Conservation (phyloP, 805 yeast genomes). For the Candida nitratophila region DNA sequence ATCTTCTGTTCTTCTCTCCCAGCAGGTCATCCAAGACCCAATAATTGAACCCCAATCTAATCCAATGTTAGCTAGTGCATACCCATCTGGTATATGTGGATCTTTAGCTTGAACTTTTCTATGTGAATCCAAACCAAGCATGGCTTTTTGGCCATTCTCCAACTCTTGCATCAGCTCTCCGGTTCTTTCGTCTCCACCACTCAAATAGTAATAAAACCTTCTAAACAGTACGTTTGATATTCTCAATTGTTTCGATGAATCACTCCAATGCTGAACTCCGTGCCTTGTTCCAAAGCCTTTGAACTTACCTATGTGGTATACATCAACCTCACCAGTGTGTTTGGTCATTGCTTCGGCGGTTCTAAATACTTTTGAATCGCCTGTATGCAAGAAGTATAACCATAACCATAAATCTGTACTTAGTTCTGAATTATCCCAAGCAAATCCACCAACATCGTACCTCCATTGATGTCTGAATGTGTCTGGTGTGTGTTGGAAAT, state of each 20-base stretch:
- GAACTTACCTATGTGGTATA: conserved; percentile 1
- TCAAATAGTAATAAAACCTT: conserved; percentile 3
- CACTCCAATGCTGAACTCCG: conserved; percentile 5
- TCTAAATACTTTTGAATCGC: conserved; percentile 1
- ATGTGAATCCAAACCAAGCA: conserved; percentile 2
- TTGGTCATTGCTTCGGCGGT: conserved; percentile 3
- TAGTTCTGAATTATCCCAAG: conserved; percentile 2
- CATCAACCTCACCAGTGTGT: conserved; percentile 5
- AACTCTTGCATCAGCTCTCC: conserved; percentile 3
- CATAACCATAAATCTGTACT: conserved; percentile 4
- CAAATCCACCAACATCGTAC: conserved; percentile 5
- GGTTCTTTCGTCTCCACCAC: conserved; percentile 5
- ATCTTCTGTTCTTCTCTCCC: conserved; percentile 1
- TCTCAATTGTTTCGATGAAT: conserved; percentile 3
- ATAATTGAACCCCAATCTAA: conserved; percentile 2
- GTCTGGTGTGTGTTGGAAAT: conserved; percentile 4
- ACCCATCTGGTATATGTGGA: background rate
- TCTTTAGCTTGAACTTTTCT: conserved; percentile 1
- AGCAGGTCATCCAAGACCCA: conserved; percentile 2
- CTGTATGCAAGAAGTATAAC: conserved; percentile 2
- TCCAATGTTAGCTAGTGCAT: conserved; percentile 1
- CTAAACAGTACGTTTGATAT: conserved; percentile 2
- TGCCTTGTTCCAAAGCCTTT: conserved; percentile 5
- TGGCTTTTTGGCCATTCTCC: background rate
- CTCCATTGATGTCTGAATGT: conserved; percentile 7